Conservation (phyloP, 1,284 basidiomycete species). For the Trichosporon sp. region DNA sequence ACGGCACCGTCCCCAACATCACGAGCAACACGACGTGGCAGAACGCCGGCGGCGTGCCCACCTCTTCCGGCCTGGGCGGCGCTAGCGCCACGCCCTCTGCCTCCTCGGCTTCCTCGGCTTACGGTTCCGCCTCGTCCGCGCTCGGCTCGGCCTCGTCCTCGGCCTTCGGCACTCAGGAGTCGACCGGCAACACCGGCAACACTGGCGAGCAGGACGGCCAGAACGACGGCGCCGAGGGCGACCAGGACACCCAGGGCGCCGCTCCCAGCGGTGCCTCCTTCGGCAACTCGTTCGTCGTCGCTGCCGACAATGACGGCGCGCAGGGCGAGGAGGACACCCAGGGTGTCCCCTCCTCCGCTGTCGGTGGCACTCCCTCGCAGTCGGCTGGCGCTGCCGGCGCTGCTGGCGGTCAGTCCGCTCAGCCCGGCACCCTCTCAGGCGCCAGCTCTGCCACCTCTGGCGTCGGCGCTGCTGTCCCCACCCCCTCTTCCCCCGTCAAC, state of each 20-base stretch:
- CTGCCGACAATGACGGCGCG: not conserved
- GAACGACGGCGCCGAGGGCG: not conserved
- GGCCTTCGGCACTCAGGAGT: not conserved
- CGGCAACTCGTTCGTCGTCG: not conserved
- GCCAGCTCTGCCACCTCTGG: not conserved
- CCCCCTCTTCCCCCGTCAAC: not conserved
- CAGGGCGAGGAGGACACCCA: not conserved
- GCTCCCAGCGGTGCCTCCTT: not conserved
- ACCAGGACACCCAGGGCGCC: not conserved
- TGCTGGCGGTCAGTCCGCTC: not conserved
- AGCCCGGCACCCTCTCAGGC: not conserved
- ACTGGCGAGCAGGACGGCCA: not conserved
- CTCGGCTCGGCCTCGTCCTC: not conserved
- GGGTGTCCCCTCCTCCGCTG: not conserved
- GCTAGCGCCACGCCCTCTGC: not conserved
- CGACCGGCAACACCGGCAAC: not conserved
- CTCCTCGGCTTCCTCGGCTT: not conserved
- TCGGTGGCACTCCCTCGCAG: not conserved
- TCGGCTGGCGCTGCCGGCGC: not conserved
- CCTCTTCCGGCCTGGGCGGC: not conserved
- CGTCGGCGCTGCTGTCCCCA: not conserved
- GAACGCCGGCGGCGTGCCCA: not conserved
- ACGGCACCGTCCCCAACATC: constrained; percentile 29
- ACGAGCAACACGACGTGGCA: not conserved
- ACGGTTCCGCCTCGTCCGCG: not conserved